Conservation (phyloP, 768 basidiomycete species). For the Russula griseocarnosa region DNA sequence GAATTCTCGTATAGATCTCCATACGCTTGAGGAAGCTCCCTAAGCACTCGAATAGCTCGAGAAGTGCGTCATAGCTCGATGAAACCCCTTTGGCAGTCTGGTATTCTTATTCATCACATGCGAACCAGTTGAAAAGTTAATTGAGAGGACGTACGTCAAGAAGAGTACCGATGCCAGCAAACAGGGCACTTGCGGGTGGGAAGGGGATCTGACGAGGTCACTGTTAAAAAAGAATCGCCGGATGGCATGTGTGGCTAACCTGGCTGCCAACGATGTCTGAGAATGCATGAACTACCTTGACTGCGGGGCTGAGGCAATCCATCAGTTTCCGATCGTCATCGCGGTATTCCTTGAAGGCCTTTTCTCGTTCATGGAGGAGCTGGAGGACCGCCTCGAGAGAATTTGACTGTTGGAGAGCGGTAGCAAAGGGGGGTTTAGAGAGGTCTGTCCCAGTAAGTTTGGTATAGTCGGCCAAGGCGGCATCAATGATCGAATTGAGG, state of each 20-base stretch:
- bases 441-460: neutral
- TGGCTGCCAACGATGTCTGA: neutral
- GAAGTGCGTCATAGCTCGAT: neutral
- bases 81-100: neutral
- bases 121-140: neutral
- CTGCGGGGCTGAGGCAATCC: neutral
- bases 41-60: neutral
- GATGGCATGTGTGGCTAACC: neutral
- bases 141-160: neutral
- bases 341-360: neutral
- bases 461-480: neutral
- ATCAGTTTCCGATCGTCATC: neutral
- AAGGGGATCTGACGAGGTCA: neutral
- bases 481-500: neutral
- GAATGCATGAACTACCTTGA: neutral
- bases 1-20: neutral
- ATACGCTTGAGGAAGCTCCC: neutral
- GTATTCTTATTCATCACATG: neutral
- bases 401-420: neutral
- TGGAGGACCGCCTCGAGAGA: neutral
- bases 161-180: neutral
- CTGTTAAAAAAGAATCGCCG: neutral
- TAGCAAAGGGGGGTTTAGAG: neutral
- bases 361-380: neutral
- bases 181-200: neutral